Base-by-base conservation (phyloP, 148 eudicot genomes). In the Rhododendron williamsianum region DNA sequence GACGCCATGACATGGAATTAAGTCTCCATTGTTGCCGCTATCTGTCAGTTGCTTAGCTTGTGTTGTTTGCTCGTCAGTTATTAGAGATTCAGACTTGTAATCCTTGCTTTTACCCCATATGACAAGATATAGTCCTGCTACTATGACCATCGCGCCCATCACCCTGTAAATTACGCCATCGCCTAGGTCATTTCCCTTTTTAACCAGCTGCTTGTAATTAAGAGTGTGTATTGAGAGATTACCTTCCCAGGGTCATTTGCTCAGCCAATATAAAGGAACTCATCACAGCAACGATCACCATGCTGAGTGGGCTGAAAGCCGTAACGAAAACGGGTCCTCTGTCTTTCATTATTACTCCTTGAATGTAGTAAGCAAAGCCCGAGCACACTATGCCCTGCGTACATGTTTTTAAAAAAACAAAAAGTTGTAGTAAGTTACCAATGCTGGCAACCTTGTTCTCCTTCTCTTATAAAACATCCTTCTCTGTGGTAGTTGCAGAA, bases 251-350 rank as follows among this genome's bases (percentile, higher is more conserved):
- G 80, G 83, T 91, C 95, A 95, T 88, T 88, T 93, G 91, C 82
- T 97, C 98, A 0, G 94, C 91, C 87, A 97, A 85, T 77, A 97
- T 85, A 81, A 97, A 85, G 33, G 95, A 86, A 89, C 99, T 92
- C 86, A 95, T 60, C 80, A 92, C 54, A 33, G 99, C 98, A 33
- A 94, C 98, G 16, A 95, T 93, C 60, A 97, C 90, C 99, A 95
- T 97, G 89, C 96, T 87, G 21, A 97, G 86, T 21, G 99, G 99
- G 81, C 87, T 97, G 83, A 97, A 97, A 36, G 98, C 98, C 2
- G 99, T 97, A 18, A 95, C 99, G 60, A 93, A 97, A 36, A 97
- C 99, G 0, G 98, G 99, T 36, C 99, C 99, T 89, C 95, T 89
- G 52, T 91, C 92, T 91, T 90, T 92, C 97, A 95, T 96, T 46